phyloP scores from a whole-genome alignment of 768 basidiomycete species.

The Asterophora parasitica region DNA sequence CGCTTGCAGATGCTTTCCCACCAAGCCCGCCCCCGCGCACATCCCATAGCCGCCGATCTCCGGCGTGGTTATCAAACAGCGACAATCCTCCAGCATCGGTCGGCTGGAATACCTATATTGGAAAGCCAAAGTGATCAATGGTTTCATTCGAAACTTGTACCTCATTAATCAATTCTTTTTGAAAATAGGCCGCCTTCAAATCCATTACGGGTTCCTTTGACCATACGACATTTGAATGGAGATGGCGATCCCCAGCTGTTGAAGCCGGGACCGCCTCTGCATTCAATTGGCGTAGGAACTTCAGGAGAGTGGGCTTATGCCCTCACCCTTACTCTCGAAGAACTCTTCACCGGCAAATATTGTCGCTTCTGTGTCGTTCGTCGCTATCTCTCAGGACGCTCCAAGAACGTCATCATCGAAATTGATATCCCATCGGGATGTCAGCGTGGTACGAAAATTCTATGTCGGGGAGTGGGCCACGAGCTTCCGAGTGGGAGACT shows the following conservation, averaged over 20 bases:
- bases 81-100: background rate
- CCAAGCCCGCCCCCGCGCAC: background rate
- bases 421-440: slow-evolving; percentile 60
- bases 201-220: slow-evolving; percentile 1
- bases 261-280: slow-evolving; percentile 30
- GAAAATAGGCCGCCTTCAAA: background rate
- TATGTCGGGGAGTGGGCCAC: slow-evolving; percentile 63
- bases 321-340: slow-evolving; percentile 55
- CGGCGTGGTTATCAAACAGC: background rate
- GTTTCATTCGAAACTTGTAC: background rate
- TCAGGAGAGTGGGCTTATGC: slow-evolving; percentile 68
- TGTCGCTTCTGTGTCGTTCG: slow-evolving; percentile 60
- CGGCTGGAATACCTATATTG: background rate
- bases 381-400: slow-evolving; percentile 41
- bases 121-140: background rate
- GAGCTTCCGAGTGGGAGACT: slow-evolving; percentile 50
- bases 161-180: background rate
- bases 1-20: background rate
- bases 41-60: background rate
- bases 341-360: slow-evolving; percentile 51
- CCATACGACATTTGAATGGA: background rate
- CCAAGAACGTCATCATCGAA: slow-evolving; percentile 52
- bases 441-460: slow-evolving; percentile 53
- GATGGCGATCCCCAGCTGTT: background rate
- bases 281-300: slow-evolving; percentile 35